Base-by-base conservation (phyloP, 345 rosid genomes). In the Sonneratia alba region DNA sequence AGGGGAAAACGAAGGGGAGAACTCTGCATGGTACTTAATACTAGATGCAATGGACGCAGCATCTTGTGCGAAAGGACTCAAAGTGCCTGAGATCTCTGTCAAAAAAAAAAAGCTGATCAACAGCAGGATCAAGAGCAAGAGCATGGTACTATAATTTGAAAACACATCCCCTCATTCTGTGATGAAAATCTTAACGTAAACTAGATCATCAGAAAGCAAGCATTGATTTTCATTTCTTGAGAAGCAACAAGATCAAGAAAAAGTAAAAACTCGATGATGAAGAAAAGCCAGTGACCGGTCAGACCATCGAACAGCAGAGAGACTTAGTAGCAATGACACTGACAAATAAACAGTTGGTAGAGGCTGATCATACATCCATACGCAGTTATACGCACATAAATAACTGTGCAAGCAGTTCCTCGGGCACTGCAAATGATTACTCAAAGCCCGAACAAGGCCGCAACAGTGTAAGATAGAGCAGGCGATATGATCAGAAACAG, bases 11-110 rank as follows among this genome's bases (percentile, higher is more conserved):
- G 78, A 79, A 0, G 86, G 87, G 36, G 88, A 83, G 75, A 81
- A 84, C 75, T 86, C 88, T 0, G 84, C 79, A 59, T 84, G 92
- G 76, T 84, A 83, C 62, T 80, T 83, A 53, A 88, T 83, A 34
- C 84, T 83, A 0, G 85, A 75, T 12, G 85, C 83, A 67, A 86
- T 71, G 55, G 84, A 75, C 51, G 74, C 83, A 3, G 90, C 71
- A 73, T 85, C 81, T 0, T 77, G 82, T 71, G 75, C 57, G 24
- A 76, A 77, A 40, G 69, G 70, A 18, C 27, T 42, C 70, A 40
- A 67, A 7, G 32, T 42, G 24, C 70, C n/a, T 32, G 27, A 12
- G 32, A 67, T 67, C 32, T 67, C 70, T 67, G 49, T 27, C 49
- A 59, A 11, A 59, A 22, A 21, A 59, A 36, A 59, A 7, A 24